Evolutionary conservation across 2,329 filamentous ascomycete species (phyloP), one percentile per base, ranked within the genome.

Genomic region (Aspergillus awamori): DNA sequence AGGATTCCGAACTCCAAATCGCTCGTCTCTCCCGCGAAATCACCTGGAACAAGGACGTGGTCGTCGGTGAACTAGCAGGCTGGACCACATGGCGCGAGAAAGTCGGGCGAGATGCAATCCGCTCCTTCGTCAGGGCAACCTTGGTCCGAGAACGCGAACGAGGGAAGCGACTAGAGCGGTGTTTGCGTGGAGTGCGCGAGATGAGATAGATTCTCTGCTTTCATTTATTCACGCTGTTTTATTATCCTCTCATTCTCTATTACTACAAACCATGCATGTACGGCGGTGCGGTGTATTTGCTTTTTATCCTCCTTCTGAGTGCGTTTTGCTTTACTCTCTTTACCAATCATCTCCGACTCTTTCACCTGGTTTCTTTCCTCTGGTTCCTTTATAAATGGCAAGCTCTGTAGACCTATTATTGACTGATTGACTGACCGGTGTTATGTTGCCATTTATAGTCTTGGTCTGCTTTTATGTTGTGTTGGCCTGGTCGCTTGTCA

Each of bases 1-100:
- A 86, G 13, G 87, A 88, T 65, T 87, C 86, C 22, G 86, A 89
- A 65, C 77, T 83, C 17, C 92, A 97, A 72, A 85, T 91, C 10
- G 86, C 89, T 20, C 85, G 87, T 47, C 77, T 97, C n/a, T 89
- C 89, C 0, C 87, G 87, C 55, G 95, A 99, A 76, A 80, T 99
- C 58, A 82, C 92, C 53, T 97, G 95, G 76, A 97, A 93, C 52
- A 94, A 97, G 78, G 92, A 96, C 76, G 92, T 94, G 13, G 94
- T 98, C 24, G 94, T 96, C 6, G 85, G 87, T 1, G 95, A 99
- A 79, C 77, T 99, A 59, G 95, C 95, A 0, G 93, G 91, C 15
- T 99, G 95, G 92, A 93, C 97, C 71, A 92, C 96, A 43, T 86
- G 93, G 80, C 88, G 96, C 71, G 91, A 92, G 67, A 87, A 86